Evolutionary conservation across 306 rosid genomes (phyloP).

Genomic region (Mimosa pudica): DNA sequence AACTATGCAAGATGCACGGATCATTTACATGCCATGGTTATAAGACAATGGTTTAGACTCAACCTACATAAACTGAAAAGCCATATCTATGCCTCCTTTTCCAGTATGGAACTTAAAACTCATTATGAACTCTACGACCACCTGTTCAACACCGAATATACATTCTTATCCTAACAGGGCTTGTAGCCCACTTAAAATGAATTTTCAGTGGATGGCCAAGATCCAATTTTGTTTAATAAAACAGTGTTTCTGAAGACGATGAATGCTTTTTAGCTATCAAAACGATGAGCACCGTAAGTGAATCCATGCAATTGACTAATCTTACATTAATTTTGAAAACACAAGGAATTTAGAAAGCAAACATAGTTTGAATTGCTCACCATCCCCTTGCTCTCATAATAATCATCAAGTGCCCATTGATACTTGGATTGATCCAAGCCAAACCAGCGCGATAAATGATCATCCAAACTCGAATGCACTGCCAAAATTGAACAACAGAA

Average conservation of each 20-base stretch:
- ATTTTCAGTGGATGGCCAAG: no score
- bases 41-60: neutral
- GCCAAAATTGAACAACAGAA: conserved; percentile 9
- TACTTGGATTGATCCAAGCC: conserved; percentile 77
- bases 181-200: no score
- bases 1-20: neutral
- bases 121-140: neutral
- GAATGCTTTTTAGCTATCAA: no score
- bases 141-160: neutral
- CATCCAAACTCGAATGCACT: conserved; percentile 78
- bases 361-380: conserved; percentile 42
- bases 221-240: no score
- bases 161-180: no score
- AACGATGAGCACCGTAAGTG: no score
- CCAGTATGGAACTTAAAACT: neutral
- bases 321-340: neutral
- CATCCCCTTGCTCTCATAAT: conserved; percentile 68
- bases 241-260: no score
- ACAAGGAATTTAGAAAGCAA: neutral
- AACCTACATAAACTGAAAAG: neutral
- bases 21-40: neutral
- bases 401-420: conserved; percentile 82
- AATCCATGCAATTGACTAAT: neutral
- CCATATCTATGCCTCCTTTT: neutral
- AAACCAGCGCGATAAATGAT: conserved; percentile 75